Conservation (phyloP, 306 rosid species). For the Gynostemma pentaphyllum region DNA sequence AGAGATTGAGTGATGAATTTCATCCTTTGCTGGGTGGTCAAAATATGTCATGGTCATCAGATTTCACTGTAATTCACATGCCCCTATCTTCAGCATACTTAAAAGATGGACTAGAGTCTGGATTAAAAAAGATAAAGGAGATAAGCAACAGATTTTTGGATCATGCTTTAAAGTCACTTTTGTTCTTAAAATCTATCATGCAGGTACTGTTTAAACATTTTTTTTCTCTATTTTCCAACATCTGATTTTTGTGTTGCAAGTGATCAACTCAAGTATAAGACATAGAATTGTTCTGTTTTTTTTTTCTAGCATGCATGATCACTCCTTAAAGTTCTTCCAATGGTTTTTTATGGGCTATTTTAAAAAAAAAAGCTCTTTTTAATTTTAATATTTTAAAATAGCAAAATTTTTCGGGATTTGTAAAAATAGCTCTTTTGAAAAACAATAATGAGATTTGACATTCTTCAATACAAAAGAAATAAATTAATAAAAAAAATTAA, state of each 20-base stretch:
- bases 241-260: neutral
- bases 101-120: constrained; percentile 53
- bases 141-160: constrained; percentile 55
- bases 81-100: constrained; percentile 61
- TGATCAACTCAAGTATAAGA: neutral
- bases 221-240: neutral
- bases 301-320: neutral
- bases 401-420: no score
- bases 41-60: constrained; percentile 51
- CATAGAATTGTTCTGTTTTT: neutral
- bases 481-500: no score
- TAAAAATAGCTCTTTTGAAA: no score
- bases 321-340: neutral
- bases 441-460: no score
- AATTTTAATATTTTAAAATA: no score
- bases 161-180: constrained; percentile 72
- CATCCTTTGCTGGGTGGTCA: constrained; percentile 74
- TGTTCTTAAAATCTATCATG: constrained; percentile 75
- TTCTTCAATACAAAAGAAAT: no score
- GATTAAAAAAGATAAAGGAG: constrained; percentile 44
- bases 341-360: neutral
- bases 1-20: constrained; percentile 72
- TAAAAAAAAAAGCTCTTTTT: no score
- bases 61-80: constrained; percentile 92
- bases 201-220: constrained; percentile 61